A percentile compares a stretch with the other conserved stretches of the same genome.
phyloP scores from a whole-genome alignment of 1,284 basidiomycete species.

The Ceratobasidium sp. region DNA sequence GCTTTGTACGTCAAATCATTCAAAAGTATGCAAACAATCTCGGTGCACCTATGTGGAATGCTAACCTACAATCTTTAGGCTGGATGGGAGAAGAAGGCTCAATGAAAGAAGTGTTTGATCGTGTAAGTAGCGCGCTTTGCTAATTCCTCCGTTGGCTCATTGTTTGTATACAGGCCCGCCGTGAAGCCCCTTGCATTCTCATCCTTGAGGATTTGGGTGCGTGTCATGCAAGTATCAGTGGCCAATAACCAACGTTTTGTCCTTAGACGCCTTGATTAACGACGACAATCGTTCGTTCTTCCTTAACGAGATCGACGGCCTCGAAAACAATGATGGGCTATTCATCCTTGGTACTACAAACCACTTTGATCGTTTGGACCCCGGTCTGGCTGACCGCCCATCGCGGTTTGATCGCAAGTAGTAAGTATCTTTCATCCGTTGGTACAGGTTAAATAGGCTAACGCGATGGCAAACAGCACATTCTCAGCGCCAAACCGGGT shows the following conservation, averaged over 20 bases:
- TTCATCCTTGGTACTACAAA: constrained; percentile 86
- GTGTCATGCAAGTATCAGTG: constrained; percentile 43
- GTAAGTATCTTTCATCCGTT: constrained; percentile 61
- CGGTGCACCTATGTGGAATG: neutral
- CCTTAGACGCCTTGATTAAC: constrained; percentile 47
- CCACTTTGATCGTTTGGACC: constrained; percentile 82
- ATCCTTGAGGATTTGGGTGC: constrained; percentile 86
- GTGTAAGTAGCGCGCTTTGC: constrained; percentile 65
- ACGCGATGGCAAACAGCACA: constrained; percentile 52
- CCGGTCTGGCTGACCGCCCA: constrained; percentile 78
- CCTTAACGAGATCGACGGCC: constrained; percentile 75
- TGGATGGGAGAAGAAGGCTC: constrained; percentile 75
- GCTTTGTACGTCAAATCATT: constrained; percentile 80
- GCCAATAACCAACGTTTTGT: neutral
- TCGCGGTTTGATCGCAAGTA: constrained; percentile 88
- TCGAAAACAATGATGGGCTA: constrained; percentile 80
- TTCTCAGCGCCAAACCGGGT: constrained; percentile 68
- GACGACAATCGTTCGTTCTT: constrained; percentile 84
- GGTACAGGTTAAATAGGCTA: neutral
- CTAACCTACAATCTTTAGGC: constrained; percentile 57
- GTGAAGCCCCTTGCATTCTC: constrained; percentile 75
- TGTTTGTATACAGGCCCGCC: constrained; percentile 49
- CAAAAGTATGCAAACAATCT: constrained; percentile 52
- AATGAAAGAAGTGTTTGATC: constrained; percentile 73
- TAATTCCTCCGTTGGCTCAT: constrained; percentile 22